Evolutionary conservation across 2,329 filamentous ascomycete species (phyloP).

Genomic region (Rachicladosporium sp.): DNA sequence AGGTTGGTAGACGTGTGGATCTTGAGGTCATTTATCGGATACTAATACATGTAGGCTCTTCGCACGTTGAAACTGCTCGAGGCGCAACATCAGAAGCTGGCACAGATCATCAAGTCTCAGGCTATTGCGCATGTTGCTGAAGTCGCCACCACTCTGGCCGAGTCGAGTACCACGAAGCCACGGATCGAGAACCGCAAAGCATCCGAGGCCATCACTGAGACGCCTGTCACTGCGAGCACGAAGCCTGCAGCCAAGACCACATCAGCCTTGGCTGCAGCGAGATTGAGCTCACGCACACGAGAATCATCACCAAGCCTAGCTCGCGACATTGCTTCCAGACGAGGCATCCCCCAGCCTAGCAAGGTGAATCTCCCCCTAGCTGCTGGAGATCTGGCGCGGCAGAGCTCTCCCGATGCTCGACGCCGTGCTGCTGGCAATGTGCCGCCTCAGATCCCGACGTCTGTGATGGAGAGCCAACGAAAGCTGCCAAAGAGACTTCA

Average conservation of each 20-base stretch:
- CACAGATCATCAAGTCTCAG: conserved; percentile 59
- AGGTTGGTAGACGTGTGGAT: conserved; percentile 28
- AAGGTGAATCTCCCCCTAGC: conserved; percentile 13
- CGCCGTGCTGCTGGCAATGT: conserved; percentile 9
- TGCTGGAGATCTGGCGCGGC: conserved; percentile 18
- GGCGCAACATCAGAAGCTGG: conserved; percentile 73
- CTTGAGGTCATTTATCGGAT: too few species aligned
- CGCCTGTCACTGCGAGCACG: background rate
- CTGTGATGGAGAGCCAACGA: conserved; percentile 16
- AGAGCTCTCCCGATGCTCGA: conserved; percentile 19
- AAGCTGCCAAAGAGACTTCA: conserved; percentile 5
- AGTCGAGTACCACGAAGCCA: conserved; percentile 1
- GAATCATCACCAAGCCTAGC: conserved; percentile 25
- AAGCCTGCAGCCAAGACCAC: conserved; percentile 8
- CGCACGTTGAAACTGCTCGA: conserved; percentile 77
- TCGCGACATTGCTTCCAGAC: conserved; percentile 26
- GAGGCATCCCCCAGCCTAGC: conserved; percentile 21
- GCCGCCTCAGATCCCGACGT: conserved; percentile 16
- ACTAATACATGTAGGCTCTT: conserved; percentile 47
- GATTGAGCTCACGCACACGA: conserved; percentile 15
- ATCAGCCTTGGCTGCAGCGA: conserved; percentile 14
- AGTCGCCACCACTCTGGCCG: conserved; percentile 1
- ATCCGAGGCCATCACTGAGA: background rate
- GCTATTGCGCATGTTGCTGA: conserved; percentile 4
- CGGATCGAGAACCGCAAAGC: conserved; percentile 3